Conservation (phyloP, 2,329 filamentous ascomycete genomes). For the Phaeosphaeria sp. region DNA sequence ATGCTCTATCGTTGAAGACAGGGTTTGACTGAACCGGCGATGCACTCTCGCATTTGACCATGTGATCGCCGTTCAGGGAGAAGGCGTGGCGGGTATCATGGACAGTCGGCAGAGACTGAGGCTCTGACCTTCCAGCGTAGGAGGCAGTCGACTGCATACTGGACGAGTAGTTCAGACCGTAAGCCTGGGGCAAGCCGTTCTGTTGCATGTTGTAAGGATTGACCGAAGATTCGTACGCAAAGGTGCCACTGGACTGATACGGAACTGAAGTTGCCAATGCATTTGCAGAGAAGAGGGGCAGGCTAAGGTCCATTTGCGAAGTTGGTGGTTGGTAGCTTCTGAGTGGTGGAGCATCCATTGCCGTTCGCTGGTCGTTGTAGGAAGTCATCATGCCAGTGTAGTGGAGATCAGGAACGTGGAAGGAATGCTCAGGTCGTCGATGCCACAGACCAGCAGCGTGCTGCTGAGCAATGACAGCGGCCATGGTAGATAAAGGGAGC, state of each 20-base stretch:
- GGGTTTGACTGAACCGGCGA: slow-evolving; percentile 53
- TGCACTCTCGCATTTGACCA: slow-evolving; percentile 53
- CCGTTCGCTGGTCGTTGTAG: slow-evolving; percentile 38
- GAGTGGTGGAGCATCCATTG: slow-evolving; percentile 31
- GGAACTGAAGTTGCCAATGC: slow-evolving; percentile 38
- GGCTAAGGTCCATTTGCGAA: slow-evolving; percentile 42
- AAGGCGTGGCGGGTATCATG: slow-evolving; percentile 39
- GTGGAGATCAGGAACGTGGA: slow-evolving; percentile 41
- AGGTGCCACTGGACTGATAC: slow-evolving; percentile 44
- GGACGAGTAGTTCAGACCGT: slow-evolving; percentile 34
- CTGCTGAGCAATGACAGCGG: slow-evolving; percentile 47
- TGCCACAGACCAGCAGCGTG: slow-evolving; percentile 44
- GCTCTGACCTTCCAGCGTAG: slow-evolving; percentile 28
- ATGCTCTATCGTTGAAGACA: slow-evolving; percentile 45
- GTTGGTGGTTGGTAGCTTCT: slow-evolving; percentile 40
- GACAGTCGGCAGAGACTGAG: slow-evolving; percentile 34
- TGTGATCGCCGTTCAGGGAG: slow-evolving; percentile 33
- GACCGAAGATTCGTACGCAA: slow-evolving; percentile 42
- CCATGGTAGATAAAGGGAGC: slow-evolving; percentile 39
- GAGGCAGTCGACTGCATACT: slow-evolving; percentile 35
- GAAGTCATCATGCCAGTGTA: slow-evolving; percentile 37
- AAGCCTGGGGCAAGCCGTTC: slow-evolving; percentile 17
- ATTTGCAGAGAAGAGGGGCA: slow-evolving; percentile 44
- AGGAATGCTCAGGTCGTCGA: slow-evolving; percentile 36
- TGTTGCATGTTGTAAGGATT: slow-evolving; percentile 48